These are phyloP conservation scores for Iberis pinnata DNA, from an alignment of 345 rosid genomes.

Conservation along the genomic window DNA sequence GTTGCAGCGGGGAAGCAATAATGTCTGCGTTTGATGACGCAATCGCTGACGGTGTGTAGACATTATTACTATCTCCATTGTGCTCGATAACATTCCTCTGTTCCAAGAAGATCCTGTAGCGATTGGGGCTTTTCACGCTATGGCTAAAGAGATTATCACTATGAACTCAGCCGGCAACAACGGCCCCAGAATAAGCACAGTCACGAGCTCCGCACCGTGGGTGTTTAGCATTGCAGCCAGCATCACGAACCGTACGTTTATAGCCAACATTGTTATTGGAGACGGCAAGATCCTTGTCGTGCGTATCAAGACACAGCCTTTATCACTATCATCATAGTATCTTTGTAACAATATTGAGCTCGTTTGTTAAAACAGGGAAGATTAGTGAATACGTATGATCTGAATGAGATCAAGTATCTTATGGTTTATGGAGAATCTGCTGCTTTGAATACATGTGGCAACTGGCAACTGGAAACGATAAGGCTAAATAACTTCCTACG, in stretches of 20 bases:
- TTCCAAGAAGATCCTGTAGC: constrained; percentile 27
- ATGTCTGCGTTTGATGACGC: constrained; percentile 58
- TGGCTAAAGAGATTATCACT: constrained; percentile 42
- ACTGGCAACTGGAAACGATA: no score
- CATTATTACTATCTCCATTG: constrained; percentile 33
- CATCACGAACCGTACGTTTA: constrained; percentile 34
- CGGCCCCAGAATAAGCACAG: not conserved
- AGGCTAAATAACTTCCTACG: constrained; percentile 15
- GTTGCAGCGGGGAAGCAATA: not conserved
- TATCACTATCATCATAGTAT: not conserved
- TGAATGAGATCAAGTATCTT: constrained; percentile 27
- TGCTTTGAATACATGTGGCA: constrained; percentile 16
- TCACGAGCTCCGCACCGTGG: constrained; percentile 38
- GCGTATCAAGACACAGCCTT: constrained; percentile 25
- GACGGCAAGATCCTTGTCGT: constrained; percentile 36
- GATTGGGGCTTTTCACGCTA: constrained; percentile 45
- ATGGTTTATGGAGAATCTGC: constrained; percentile 21
- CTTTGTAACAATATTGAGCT: not conserved
- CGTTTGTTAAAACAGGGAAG: constrained; percentile 28
- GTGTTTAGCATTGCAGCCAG: constrained; percentile 42
- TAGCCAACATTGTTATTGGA: constrained; percentile 34
- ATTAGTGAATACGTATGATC: constrained; percentile 31
- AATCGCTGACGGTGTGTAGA: constrained; percentile 57
- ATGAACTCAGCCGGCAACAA: constrained; percentile 36
- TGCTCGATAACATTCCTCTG: not conserved